Base-by-base conservation (phyloP, 345 rosid genomes). In the Populus deltoides region DNA sequence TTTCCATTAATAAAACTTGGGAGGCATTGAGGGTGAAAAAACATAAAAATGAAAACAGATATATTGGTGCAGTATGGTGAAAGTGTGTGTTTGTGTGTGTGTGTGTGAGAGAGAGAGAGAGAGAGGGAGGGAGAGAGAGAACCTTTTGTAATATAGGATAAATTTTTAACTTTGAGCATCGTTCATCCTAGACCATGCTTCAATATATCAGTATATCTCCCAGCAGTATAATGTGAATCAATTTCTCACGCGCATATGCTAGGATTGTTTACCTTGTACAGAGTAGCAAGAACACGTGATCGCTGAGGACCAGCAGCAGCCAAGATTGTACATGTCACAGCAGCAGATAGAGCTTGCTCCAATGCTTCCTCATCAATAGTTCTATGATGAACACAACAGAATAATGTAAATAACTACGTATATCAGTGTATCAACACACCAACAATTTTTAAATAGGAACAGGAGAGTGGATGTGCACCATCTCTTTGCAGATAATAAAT, bases 221-320 rank as follows among this genome's bases (percentile, higher is more conserved):
- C 61, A 68, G 47, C 11, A 63, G 33, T 59, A 66, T 38, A 45
- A 55, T 38, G 38, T 36, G 76, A 74, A 53, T 8, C 15, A 61
- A 25, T 33, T 53, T 70, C 73, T 22, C 45, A 73, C 13, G 45
- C 24, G n/a, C 38, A 43, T 57, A 22, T 78, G 38, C 35, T 67
- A 72, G 38, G 68, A 17, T 59, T 33, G 31, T n/a, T 82, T 89
- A 93, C 98, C 86, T 93, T 93, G 84, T 96, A 90, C 65, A 91
- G 80, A 76, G 94, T 92, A 29, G 98, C 98, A 75, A 93, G 97
- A 73, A 92, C 97, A 85, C 97, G 92, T 72, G 99, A 96, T 25
- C 97, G 91, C 78, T 90, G 99, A 85, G 99, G 99, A 83, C 98
- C 98, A 0, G 98, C 99, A 81, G 92, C 99, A 82, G 97, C 99